Evolutionary conservation across 345 rosid genomes (phyloP), one percentile per base, ranked within the genome.

Genomic region (Arabis hirsuta): DNA sequence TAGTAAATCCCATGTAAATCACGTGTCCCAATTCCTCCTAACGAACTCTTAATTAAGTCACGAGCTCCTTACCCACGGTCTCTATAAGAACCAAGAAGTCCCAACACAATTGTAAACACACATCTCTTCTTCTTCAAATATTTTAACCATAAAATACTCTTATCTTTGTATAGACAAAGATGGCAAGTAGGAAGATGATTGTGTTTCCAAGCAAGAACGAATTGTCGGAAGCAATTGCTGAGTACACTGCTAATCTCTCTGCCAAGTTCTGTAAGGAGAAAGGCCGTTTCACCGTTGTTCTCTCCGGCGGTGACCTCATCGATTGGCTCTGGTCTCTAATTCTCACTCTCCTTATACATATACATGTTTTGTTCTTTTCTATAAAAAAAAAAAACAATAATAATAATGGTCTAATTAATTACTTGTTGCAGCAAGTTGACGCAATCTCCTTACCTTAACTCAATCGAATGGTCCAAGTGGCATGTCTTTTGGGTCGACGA

Each of bases 401-500:
- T 50, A 27, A 48, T 50, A 39, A 48, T 38, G 31, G 0, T 50
- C 1, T 39, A 5, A 9, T 8, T 27, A 12, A 29, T 62, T 12
- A 29, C 29, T 52, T 12, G 5, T 55, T 80, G 5, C 72, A 90
- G 97, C 81, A 87, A 88, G 74, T 71, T 90, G 48, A 66, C 71
- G 64, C 82, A 84, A 24, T 78, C 82, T 43, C 95, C 92, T 9
- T 83, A 84, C 55, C 9, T 73, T 43, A 79, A 87, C 64, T 76
- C 83, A 19, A 76, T 93, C 31, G 96, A 93, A 41, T 93, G 98
- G 98, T 84, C 86, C 34, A 87, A 84, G 56, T 93, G 98, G 94
- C 90, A 86, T 27, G 88, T 93, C 24, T 88, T 93, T 62, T 90
- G 98, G 97, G 90, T 86, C 42, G 97, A 93, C 12, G 97, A 93